Base-by-base conservation (phyloP, 768 basidiomycete genomes). In the Lanmaoa pseudosensibilis region DNA sequence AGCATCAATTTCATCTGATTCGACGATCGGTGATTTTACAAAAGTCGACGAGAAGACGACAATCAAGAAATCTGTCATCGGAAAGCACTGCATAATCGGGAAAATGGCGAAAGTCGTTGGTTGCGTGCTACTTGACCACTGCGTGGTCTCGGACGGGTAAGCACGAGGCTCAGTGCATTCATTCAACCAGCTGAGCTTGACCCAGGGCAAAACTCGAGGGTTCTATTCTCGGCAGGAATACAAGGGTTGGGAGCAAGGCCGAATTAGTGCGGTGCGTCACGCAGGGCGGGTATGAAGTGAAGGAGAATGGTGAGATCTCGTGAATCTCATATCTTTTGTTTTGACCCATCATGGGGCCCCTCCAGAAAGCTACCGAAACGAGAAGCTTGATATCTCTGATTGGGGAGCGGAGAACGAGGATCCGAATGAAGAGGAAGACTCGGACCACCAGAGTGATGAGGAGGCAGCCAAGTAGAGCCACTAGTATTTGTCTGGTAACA, bases 111-210 rank as follows among this genome's bases (percentile, higher is more conserved):
- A 85, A 70, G 84, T 98, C 46, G 79, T 78, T 3, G 89, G 90
- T 12, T 94, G 90, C 61, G 82, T 96, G 8, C 69, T 98, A 23
- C 78, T 94, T 60, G 95, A 97, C 66, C 94, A 96, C 65, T 95
- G 94, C 63, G 81, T 90, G 5, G 75, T 98, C 13, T 89, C 83
- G 41, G 93, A 96, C 55, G 92, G 93, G 94, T 93, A 59, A 57
- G 63, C 19, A 12, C 8, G 10, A 10, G 12, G 9, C 36, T 11
- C 12, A 3, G 9, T 15, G 18, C 39, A 23, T 33, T 49, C 32
- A 15, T 25, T 50, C 50, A 37, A 37, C 19, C 5, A 12, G n/a
- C 57, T 58, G 12, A 68, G 11, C 23, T 39, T 45, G 45, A 55
- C 61, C 4, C 58, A 92, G 90, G 2, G 88, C 83, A 5, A 92